Evolutionary conservation across 2,329 filamentous ascomycete genomes (phyloP), one percentile per base, ranked within the genome.

Genomic region (Diaporthe helianthi): DNA sequence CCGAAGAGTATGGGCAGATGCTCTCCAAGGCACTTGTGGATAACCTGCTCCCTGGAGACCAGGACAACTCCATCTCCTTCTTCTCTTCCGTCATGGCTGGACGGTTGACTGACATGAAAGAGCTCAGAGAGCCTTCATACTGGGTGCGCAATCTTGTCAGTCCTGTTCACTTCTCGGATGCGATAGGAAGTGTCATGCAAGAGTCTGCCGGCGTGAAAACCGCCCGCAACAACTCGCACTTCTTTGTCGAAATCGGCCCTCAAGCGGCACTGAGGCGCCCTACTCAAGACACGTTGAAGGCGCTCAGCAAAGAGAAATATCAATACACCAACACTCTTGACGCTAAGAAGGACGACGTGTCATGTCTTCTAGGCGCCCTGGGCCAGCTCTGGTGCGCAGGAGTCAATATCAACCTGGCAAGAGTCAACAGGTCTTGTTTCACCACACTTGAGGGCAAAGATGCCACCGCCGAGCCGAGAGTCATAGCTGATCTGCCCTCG

Each of bases 1-100:
- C 75, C 0, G 70, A 72, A 0, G 69, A 71, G 15, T 80, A 79
- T 12, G 51, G 13, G 51, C 51, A 3, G 29, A 53, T 53, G 29
- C 51, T 53, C 51, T 33, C 51, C 29, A 33, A 33, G 10, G 19
- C 51, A 7, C 29, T 53, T 22, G 29, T n/a, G 9, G 29, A 19
- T 29, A 33, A 10, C 4, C 19, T 15, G 9, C 6, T n/a, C n/a
- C n/a, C 29, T 29, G 15, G 22, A 10, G 19, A 7, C 24, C 29
- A 33, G 6, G 19, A 33, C 2, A 12, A 7, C 9, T 19, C 17
- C 1, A 12, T 6, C 19, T 33, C 51, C 9, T 53, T 53, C 8
- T 53, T 53, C 29, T 53, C 51, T 13, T 53, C 51, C 8, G 51
- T 53, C 9, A 53, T n/a, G 17, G 51, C 51, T 22, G 51, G 51